These are phyloP conservation scores for Dictyophora rubrovolvata DNA, from an alignment of 768 basidiomycete species.

Conservation along the genomic window DNA sequence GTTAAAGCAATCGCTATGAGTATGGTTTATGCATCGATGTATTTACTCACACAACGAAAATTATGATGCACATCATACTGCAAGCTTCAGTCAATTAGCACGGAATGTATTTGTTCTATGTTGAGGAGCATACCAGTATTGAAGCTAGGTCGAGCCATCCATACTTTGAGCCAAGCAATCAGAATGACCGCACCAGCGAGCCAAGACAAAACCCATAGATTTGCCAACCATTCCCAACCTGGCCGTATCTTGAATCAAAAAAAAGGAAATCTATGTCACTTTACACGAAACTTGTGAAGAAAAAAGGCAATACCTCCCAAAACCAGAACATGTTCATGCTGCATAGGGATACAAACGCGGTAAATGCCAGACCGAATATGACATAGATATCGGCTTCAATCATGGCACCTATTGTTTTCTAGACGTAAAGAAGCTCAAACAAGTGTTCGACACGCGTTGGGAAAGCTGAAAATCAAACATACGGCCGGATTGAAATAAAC, in stretches of 20 bases:
- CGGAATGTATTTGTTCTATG: neutral
- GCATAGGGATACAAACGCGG: slow-evolving; percentile 60
- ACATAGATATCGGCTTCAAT: slow-evolving; percentile 83
- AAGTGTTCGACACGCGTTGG: neutral
- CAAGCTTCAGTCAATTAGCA: slow-evolving; percentile 38
- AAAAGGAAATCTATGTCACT: neutral
- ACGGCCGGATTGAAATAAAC: slow-evolving; percentile 86
- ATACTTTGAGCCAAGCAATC: slow-evolving; percentile 85
- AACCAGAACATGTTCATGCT: slow-evolving; percentile 77
- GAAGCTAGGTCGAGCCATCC: slow-evolving; percentile 83
- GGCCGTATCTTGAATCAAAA: slow-evolving; percentile 24
- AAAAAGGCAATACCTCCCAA: slow-evolving; percentile 39
- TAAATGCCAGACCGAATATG: slow-evolving; percentile 54
- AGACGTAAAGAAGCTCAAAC: neutral
- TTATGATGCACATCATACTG: slow-evolving; percentile 74
- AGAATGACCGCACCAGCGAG: slow-evolving; percentile 73
- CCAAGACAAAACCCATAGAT: slow-evolving; percentile 67
- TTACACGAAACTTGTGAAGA: neutral
- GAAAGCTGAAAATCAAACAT: neutral
- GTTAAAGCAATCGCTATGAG: neutral
- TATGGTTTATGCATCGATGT: neutral
- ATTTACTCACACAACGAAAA: slow-evolving; percentile 64
- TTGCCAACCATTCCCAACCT: slow-evolving; percentile 67
- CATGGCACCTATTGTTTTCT: slow-evolving; percentile 85
- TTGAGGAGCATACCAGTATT: slow-evolving; percentile 58